These are phyloP conservation scores for Neocatenulostroma microsporum DNA, from an alignment of 2,329 filamentous ascomycete genomes.

Conservation along the genomic window DNA sequence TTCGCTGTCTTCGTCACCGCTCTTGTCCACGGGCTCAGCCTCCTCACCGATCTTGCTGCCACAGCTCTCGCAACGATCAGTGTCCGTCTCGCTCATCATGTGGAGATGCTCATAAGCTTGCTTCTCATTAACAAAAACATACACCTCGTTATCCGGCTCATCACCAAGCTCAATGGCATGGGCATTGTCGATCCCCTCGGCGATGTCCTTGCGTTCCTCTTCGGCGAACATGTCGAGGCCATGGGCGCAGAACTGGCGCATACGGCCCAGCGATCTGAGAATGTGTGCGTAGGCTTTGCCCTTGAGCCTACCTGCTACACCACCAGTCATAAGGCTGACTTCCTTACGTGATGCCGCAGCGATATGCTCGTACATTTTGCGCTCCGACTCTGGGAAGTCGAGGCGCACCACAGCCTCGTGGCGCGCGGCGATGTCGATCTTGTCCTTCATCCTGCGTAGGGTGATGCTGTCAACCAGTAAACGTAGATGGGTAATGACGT, in stretches of 20 bases:
- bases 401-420: constrained; percentile 66
- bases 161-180: constrained; percentile 86
- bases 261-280: constrained; percentile 77
- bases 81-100: constrained; percentile 73
- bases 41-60: constrained; percentile 53
- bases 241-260: constrained; percentile 86
- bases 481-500: constrained; percentile 75
- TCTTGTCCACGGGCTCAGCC: constrained; percentile 41
- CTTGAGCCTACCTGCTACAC: constrained; percentile 44
- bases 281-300: constrained; percentile 92
- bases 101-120: constrained; percentile 81
- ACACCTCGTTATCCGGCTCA: constrained; percentile 49
- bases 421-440: constrained; percentile 70
- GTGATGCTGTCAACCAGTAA: constrained; percentile 93
- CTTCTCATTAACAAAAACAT: constrained; percentile 53
- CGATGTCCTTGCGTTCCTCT: constrained; percentile 67
- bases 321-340: constrained; percentile 64
- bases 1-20: constrained; percentile 47
- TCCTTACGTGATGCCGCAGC: constrained; percentile 71
- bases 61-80: constrained; percentile 66
- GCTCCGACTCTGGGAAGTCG: constrained; percentile 68
- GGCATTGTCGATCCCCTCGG: constrained; percentile 57
- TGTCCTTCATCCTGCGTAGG: constrained; percentile 82
- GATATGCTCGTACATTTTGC: constrained; percentile 74
- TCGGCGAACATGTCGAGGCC: constrained; percentile 84